These are phyloP conservation scores for Wickerhamomyces hampshirensis DNA, from an alignment of 805 yeast species.

Conservation along the genomic window DNA sequence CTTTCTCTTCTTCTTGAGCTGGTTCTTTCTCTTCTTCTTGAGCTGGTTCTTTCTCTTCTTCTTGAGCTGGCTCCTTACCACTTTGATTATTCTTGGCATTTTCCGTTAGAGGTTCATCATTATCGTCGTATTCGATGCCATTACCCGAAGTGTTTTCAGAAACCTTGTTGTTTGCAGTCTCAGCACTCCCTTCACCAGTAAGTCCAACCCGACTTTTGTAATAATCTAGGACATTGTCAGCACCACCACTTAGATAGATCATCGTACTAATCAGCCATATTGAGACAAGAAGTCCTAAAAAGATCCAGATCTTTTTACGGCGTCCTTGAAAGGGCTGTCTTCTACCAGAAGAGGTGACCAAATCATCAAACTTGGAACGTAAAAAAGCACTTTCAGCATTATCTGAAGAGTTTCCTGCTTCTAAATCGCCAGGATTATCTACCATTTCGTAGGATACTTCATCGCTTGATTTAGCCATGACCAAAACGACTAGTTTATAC, in stretches of 20 bases:
- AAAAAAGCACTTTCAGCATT: constrained; percentile 7
- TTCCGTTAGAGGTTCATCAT: constrained; percentile 3
- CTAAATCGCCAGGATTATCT: constrained; percentile 10
- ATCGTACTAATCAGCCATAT: constrained; percentile 17
- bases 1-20: background rate
- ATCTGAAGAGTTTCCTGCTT: constrained; percentile 8
- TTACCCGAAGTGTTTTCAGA: constrained; percentile 3
- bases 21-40: background rate
- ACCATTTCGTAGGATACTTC: constrained; percentile 19
- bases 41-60: constrained; percentile 1
- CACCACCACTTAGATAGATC: constrained; percentile 12
- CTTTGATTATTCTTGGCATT: background rate
- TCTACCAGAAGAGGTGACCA: constrained; percentile 3
- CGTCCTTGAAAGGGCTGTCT: constrained; percentile 5
- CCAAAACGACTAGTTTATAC: too few relatives aligned
- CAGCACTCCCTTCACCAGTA: constrained; percentile 7
- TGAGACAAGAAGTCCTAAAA: constrained; percentile 7
- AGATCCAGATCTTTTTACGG: constrained; percentile 12
- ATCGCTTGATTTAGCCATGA: constrained; percentile 4
- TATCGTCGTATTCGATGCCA: constrained; percentile 2
- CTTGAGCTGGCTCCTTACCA: background rate
- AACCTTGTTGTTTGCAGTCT: constrained; percentile 2
- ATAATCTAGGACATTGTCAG: constrained; percentile 16
- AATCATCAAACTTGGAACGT: constrained; percentile 16
- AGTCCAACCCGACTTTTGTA: constrained; percentile 16